phyloP scores from a whole-genome alignment of 2,329 filamentous ascomycete species.

The Aureobasidium sp. region DNA sequence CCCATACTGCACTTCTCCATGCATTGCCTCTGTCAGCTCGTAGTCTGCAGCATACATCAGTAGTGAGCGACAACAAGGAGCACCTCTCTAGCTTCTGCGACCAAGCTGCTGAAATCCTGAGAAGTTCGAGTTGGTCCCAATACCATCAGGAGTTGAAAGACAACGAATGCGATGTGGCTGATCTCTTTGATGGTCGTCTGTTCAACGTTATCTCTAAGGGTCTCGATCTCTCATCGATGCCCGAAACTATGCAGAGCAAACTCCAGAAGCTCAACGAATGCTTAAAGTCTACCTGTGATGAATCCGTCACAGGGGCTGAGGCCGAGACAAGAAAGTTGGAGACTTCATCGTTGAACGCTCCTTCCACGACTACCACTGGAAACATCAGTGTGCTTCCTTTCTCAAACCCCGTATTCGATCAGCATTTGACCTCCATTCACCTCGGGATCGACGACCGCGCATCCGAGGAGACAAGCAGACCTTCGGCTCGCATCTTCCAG shows the following conservation, averaged over 20 bases:
- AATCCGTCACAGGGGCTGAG: neutral
- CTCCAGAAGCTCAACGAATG: neutral
- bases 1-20: constrained; percentile 26
- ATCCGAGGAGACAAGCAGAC: constrained; percentile 26
- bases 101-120: constrained; percentile 32
- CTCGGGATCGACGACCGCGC: constrained; percentile 32
- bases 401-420: constrained; percentile 41
- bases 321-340: neutral
- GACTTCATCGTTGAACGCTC: neutral
- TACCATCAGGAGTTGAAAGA: constrained; percentile 19
- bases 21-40: constrained; percentile 27
- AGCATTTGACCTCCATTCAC: constrained; percentile 40
- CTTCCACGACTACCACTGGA: constrained; percentile 1
- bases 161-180: constrained; percentile 41
- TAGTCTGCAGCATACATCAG: constrained; percentile 19
- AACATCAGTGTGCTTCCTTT: constrained; percentile 39
- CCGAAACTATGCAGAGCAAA: neutral
- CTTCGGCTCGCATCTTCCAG: constrained; percentile 38
- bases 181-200: constrained; percentile 51
- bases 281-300: neutral
- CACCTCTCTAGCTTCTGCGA: constrained; percentile 31
- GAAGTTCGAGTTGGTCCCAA: constrained; percentile 31
- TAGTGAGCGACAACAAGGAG: constrained; percentile 15
- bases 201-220: constrained; percentile 25
- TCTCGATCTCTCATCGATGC: neutral